Conservation (phyloP, 352 stramenopile genomes). For the Phytophthora pistaciae region DNA sequence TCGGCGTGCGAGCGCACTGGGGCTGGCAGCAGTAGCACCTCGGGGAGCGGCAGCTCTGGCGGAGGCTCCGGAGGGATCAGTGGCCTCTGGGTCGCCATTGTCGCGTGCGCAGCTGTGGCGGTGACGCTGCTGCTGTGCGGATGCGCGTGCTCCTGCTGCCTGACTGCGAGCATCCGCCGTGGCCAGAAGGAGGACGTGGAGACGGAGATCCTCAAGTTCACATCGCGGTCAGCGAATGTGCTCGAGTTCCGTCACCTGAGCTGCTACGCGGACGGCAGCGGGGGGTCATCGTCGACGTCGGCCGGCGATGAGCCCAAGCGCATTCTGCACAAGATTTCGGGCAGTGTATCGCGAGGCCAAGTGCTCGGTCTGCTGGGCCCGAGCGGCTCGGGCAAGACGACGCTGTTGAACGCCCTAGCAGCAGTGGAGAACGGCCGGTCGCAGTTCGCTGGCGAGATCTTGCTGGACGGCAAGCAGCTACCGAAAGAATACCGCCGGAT, state of each 20-base stretch:
- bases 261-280: conserved; percentile 35
- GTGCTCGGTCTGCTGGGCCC: conserved; percentile 74
- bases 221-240: conserved; percentile 45
- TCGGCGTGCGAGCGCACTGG: conserved; percentile 66
- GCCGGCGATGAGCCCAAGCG: conserved; percentile 23
- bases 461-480: conserved; percentile 61
- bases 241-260: conserved; percentile 65
- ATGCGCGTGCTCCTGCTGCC: conserved; percentile 26
- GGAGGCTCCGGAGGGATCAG: conserved; percentile 17
- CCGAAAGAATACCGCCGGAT: conserved; percentile 66
- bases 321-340: conserved; percentile 69
- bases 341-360: conserved; percentile 53
- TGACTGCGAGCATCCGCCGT: conserved; percentile 17
- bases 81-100: conserved; percentile 27
- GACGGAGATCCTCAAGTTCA: conserved; percentile 49
- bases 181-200: conserved; percentile 32
- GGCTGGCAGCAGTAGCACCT: conserved; percentile 32
- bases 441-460: conserved; percentile 56
- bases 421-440: conserved; percentile 70
- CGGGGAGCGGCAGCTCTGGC: conserved; percentile 36
- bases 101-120: conserved; percentile 23
- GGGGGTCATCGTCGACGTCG: conserved; percentile 5
- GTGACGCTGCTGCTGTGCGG: conserved; percentile 25
- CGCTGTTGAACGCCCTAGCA: conserved; percentile 72
- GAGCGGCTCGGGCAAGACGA: conserved; percentile 82